phyloP scores from a whole-genome alignment of 2,329 filamentous ascomycete species.

The Coniochaeta pulveracea region DNA sequence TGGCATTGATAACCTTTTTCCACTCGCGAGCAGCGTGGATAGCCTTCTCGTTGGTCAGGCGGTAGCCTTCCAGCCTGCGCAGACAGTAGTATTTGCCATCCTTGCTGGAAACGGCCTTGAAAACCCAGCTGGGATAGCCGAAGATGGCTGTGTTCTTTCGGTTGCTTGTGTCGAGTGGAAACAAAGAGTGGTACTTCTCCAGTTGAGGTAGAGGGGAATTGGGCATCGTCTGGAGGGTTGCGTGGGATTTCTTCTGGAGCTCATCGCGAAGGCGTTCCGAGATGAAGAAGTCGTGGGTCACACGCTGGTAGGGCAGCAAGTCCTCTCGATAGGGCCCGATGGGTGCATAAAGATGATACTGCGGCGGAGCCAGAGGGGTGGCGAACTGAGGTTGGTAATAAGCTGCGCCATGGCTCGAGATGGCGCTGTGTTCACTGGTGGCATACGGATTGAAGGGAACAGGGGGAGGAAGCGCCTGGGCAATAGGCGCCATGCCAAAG shows the following conservation, averaged over 20 bases:
- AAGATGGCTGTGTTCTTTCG: constrained; percentile 71
- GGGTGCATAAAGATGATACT: constrained; percentile 90
- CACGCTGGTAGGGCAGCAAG: constrained; percentile 72
- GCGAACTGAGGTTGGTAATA: constrained; percentile 48
- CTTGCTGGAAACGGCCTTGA: constrained; percentile 83
- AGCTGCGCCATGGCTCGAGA: constrained; percentile 51
- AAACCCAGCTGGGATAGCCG: constrained; percentile 86
- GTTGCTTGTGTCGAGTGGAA: constrained; percentile 73
- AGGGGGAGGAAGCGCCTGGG: constrained; percentile 32
- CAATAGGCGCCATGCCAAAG: constrained; percentile 48
- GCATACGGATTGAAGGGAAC: constrained; percentile 65
- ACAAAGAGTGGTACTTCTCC: constrained; percentile 85
- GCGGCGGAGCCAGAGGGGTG: constrained; percentile 54
- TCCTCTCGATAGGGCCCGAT: constrained; percentile 74
- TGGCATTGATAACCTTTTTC: constrained; percentile 74
- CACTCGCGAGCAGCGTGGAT: constrained; percentile 80
- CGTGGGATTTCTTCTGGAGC: constrained; percentile 77
- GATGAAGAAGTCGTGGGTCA: constrained; percentile 84
- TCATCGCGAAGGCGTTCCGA: constrained; percentile 80
- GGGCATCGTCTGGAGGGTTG: constrained; percentile 72
- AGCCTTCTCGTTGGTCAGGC: constrained; percentile 73
- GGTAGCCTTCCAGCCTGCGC: constrained; percentile 65
- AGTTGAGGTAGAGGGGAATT: constrained; percentile 58
- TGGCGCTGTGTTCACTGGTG: constrained; percentile 48
- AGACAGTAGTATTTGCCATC: constrained; percentile 84